Percentiles rank a stretch among this genome's conserved stretches.
Conservation (phyloP, 2,329 filamentous ascomycete species). For the Xenoacremonium recifei region DNA sequence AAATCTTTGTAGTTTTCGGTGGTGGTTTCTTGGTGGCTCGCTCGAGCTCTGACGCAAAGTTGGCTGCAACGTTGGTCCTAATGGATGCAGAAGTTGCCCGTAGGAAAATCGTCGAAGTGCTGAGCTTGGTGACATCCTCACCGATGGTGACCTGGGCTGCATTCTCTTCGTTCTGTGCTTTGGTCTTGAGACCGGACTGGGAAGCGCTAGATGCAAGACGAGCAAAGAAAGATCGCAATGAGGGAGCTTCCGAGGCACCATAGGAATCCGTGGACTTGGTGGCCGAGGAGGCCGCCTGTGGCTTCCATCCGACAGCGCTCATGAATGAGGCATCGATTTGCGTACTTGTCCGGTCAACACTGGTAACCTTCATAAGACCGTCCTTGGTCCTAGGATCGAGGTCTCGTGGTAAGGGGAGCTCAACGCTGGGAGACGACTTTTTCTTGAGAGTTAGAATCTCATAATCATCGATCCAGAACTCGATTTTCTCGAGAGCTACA, state of each 20-base stretch:
- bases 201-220: slow-evolving; percentile 62
- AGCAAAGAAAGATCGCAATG: slow-evolving; percentile 77
- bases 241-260: slow-evolving; percentile 51
- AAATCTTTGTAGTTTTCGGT: slow-evolving; percentile 80
- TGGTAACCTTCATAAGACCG: slow-evolving; percentile 79
- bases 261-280: slow-evolving; percentile 49
- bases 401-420: slow-evolving; percentile 72
- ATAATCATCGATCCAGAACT: slow-evolving; percentile 88
- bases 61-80: slow-evolving; percentile 68
- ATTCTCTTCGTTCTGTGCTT: slow-evolving; percentile 61
- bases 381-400: slow-evolving; percentile 82
- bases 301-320: slow-evolving; percentile 83
- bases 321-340: slow-evolving; percentile 92
- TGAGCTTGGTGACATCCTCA: slow-evolving; percentile 69
- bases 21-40: slow-evolving; percentile 96
- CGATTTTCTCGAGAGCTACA: slow-evolving; percentile 82
- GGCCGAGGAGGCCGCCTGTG: slow-evolving; percentile 40
- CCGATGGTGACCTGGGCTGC: slow-evolving; percentile 60
- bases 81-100: slow-evolving; percentile 83
- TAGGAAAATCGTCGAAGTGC: slow-evolving; percentile 80
- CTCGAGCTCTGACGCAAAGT: slow-evolving; percentile 82
- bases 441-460: slow-evolving; percentile 77
- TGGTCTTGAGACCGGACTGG: slow-evolving; percentile 50
- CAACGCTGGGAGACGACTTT: slow-evolving; percentile 75
- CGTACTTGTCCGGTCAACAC: slow-evolving; percentile 80